These are phyloP conservation scores for Chlorella sp. DNA, from an alignment of 139 green algal species.

Conservation along the genomic window DNA sequence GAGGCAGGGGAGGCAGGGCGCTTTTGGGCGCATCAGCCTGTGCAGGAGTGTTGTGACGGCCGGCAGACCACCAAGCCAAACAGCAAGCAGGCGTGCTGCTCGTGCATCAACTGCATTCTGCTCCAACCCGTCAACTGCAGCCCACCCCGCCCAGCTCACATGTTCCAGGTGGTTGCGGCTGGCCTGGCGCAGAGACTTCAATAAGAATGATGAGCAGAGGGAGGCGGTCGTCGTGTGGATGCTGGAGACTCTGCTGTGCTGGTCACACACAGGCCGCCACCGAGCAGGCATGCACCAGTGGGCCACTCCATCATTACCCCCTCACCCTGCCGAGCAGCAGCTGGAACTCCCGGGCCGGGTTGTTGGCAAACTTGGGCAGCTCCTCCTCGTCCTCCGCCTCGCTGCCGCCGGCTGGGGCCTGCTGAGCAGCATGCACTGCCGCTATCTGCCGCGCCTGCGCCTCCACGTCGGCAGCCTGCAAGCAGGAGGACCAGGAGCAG, in stretches of 20 bases:
- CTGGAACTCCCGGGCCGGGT: constrained; percentile 22
- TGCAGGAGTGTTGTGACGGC: not conserved
- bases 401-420: not conserved
- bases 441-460: not conserved
- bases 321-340: constrained; percentile 27
- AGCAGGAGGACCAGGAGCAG: too few species aligned
- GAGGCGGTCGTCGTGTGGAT: too few species aligned
- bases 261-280: too few species aligned
- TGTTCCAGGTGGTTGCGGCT: constrained; percentile 7
- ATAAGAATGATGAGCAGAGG: too few species aligned
- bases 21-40: too few species aligned
- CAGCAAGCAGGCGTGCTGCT: too few species aligned
- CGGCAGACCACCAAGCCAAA: too few species aligned
- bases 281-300: too few species aligned
- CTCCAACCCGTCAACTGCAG: not conserved
- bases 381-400: not conserved
- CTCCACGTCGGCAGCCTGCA: not conserved
- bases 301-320: too few species aligned
- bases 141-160: not conserved
- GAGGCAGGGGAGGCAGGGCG: too few species aligned
- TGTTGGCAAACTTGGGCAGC: constrained; percentile 28
- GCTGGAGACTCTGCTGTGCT: too few species aligned
- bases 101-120: not conserved
- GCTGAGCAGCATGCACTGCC: not conserved
- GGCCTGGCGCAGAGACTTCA: not conserved